These are phyloP conservation scores for Chlamydomonas asymmetrica DNA, from an alignment of 139 green algal species.

Conservation along the genomic window DNA sequence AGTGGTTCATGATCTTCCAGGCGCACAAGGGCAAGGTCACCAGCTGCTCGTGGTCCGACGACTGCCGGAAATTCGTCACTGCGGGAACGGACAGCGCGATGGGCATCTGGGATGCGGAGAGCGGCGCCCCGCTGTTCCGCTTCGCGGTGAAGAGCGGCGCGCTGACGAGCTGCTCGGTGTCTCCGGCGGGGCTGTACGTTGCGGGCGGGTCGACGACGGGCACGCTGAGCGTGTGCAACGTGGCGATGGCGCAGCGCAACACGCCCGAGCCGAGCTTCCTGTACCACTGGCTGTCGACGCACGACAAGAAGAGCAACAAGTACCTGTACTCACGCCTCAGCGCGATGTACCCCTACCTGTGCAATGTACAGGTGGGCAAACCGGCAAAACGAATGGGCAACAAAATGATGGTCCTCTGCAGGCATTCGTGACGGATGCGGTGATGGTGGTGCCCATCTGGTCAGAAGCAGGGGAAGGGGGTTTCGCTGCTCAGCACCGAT, in stretches of 20 bases:
- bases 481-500: too few species aligned
- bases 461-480: too few species aligned
- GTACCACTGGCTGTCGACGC: slow-evolving; percentile 41
- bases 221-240: slow-evolving; percentile 42
- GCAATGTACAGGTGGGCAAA: slow-evolving; percentile 47
- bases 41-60: slow-evolving; percentile 37
- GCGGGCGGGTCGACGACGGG: slow-evolving; percentile 24
- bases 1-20: slow-evolving; percentile 46
- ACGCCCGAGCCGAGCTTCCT: slow-evolving; percentile 49
- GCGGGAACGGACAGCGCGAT: slow-evolving; percentile 31
- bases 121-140: slow-evolving; percentile 36
- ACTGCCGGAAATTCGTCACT: slow-evolving; percentile 47
- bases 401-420: too few species aligned
- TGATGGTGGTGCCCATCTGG: too few species aligned
- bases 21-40: slow-evolving; percentile 47
- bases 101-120: slow-evolving; percentile 45
- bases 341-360: slow-evolving; percentile 23
- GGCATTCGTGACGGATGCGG: too few species aligned
- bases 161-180: slow-evolving; percentile 37
- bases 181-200: slow-evolving; percentile 2
- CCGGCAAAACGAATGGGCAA: too few species aligned
- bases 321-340: slow-evolving; percentile 31
- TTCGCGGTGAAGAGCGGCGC: slow-evolving; percentile 38
- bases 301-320: slow-evolving; percentile 28
- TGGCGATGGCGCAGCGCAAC: slow-evolving; percentile 1